Base-by-base conservation (phyloP, 2,329 filamentous ascomycete genomes). In the Didymella exigua region DNA sequence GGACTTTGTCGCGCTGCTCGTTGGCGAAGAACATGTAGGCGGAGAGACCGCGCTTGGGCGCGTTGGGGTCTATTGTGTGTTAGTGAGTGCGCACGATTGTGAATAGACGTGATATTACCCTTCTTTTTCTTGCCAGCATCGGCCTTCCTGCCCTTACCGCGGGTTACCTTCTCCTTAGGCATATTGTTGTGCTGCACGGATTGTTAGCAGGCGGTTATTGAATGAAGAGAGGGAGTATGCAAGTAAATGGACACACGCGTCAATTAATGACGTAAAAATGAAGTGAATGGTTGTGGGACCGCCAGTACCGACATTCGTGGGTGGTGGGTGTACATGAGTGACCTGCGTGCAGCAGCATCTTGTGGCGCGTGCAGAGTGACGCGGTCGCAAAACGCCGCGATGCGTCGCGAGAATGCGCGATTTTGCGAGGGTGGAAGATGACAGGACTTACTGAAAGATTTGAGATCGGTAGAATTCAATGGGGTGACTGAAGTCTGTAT, bases 11-110 rank as follows among this genome's bases (percentile, higher is more conserved):
- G 70, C 95, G 93, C 82, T 97, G 91, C 81, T 98, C 95, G 76
- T 98, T 98, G 86, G 95, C 95, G 78, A 98, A 99, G 89, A 98
- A 98, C 95, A 99, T 99, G 87, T 99, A 99, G 63, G 95, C 95
- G 49, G 95, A 98, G 45, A 99, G 91, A 83, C 93, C 95, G 80
- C 95, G 92, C 92, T 98, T 99, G 78, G 95, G 95, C 58, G 93
- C 93, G 81, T 97, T 97, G 79, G 92, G 92, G 80, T 97, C 93
- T 96, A 71, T 13, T 14, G 21, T 40, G 11, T 45, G 50, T 68
- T 33, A 58, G 58, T 54, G 19, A 49, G 26, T n/a, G 21, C 19
- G 6, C n/a, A 26, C 19, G 49, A 49, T 21, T 44, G 42, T 26
- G 18, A 18, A 43, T 33, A 46, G 58, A 66, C 52, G 57, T 60